Conservation (phyloP, 179 eudicot species). For the Gypsophila paniculata region DNA sequence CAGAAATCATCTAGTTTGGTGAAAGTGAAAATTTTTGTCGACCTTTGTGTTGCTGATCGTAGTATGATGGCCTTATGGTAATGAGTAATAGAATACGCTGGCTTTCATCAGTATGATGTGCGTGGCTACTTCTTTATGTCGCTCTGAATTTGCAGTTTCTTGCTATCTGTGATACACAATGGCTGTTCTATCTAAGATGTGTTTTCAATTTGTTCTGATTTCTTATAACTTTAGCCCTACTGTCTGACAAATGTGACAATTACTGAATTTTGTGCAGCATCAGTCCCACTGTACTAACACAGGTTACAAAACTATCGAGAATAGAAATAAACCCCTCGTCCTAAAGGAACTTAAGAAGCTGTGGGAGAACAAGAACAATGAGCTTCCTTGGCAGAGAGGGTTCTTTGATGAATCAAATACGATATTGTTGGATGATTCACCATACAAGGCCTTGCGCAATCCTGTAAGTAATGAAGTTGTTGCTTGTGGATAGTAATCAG, state of each 20-base stretch:
- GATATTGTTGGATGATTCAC: constrained; percentile 78
- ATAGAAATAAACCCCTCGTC: constrained; percentile 54
- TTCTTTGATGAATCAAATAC: constrained; percentile 72
- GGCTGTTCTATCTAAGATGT: neutral
- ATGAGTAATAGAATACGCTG: neutral
- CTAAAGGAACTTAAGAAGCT: constrained; percentile 69
- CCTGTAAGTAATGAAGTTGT: constrained; percentile 52
- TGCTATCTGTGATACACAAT: constrained; percentile 4
- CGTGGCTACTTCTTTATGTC: neutral
- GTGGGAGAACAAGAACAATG: constrained; percentile 49
- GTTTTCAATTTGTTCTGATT: neutral
- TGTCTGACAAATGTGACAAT: neutral
- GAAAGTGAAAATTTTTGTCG: neutral
- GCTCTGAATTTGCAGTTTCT: constrained; percentile 10
- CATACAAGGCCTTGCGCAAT: constrained; percentile 73
- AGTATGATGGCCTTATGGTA: neutral
- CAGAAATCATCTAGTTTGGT: neutral
- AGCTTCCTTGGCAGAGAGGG: constrained; percentile 71
- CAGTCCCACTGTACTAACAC: constrained; percentile 66
- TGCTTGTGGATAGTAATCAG: constrained; percentile 3
- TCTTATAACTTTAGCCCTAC: neutral
- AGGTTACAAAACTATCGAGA: constrained; percentile 50
- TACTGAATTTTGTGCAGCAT: constrained; percentile 47
- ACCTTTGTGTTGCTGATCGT: neutral
- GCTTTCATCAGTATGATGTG: neutral